Evolutionary conservation across 257 asterid species (phyloP).

Genomic region (Lycium barbarum): DNA sequence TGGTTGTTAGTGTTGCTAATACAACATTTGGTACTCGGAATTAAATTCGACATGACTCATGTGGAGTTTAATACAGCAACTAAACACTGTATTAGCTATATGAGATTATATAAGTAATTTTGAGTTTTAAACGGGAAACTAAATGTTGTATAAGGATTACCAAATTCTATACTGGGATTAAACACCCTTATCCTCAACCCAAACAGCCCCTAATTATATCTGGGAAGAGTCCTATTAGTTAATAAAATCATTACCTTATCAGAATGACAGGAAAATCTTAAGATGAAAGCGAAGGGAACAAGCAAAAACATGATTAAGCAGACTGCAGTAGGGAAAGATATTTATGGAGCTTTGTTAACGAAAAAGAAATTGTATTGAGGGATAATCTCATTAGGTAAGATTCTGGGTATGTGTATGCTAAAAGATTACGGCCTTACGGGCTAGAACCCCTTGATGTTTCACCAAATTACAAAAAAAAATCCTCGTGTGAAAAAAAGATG

Average conservation of each 20-base stretch:
- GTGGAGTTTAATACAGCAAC: not conserved
- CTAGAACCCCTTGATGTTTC: not conserved
- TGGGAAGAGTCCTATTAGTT: not conserved
- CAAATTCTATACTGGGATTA: not conserved
- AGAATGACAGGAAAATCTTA: slow-evolving; percentile 8
- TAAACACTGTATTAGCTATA: not conserved
- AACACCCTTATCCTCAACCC: not conserved
- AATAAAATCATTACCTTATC: not conserved
- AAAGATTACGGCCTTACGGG: not conserved
- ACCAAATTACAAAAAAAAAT: not conserved
- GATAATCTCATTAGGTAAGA: not conserved
- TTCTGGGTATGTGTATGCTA: not conserved
- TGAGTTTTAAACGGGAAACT: not conserved
- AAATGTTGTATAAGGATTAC: not conserved
- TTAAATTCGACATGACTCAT: not conserved
- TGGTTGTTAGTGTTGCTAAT: not conserved
- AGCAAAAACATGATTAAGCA: slow-evolving; percentile 12
- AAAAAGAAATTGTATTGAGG: not conserved
- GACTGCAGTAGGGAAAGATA: not conserved
- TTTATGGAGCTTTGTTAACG: not conserved
- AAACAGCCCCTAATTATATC: slow-evolving; percentile 8
- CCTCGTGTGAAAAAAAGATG: not conserved
- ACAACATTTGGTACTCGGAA: not conserved
- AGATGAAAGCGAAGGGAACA: not conserved
- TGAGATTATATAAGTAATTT: not conserved